Conservation (phyloP, 805 yeast genomes). For the Komagataella pastoris region DNA sequence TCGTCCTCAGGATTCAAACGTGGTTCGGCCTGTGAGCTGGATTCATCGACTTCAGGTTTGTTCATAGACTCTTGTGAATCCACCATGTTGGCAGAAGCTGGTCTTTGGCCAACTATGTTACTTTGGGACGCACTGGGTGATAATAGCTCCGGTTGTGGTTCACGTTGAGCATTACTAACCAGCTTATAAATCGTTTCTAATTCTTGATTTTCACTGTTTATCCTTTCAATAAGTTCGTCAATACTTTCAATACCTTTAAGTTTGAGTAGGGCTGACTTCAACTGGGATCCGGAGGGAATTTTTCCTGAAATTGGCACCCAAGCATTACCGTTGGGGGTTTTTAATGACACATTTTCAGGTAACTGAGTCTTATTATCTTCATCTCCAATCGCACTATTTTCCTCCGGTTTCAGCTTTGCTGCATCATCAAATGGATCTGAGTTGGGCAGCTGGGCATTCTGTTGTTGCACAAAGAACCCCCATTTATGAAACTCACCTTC, state of each 20-base stretch:
- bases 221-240: constrained; percentile 51
- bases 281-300: constrained; percentile 41
- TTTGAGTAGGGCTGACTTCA: constrained; percentile 49
- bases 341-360: constrained; percentile 5
- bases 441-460: constrained; percentile 19
- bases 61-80: constrained; percentile 13
- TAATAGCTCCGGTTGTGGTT: background rate
- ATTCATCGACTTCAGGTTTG: constrained; percentile 6
- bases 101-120: background rate
- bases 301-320: background rate
- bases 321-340: background rate
- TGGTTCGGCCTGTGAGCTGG: constrained; percentile 9
- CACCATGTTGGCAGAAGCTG: constrained; percentile 3
- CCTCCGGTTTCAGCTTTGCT: constrained; percentile 2
- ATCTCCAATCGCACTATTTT: background rate
- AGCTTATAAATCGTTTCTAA: constrained; percentile 12
- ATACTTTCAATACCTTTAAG: constrained; percentile 69
- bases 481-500: constrained; percentile 87
- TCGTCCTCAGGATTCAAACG: constrained; percentile 10
- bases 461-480: constrained; percentile 69
- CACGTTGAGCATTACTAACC: background rate
- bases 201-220: constrained; percentile 31
- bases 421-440: constrained; percentile 4
- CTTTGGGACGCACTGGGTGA: background rate
- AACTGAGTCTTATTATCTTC: background rate